These are phyloP conservation scores for Mollisia scopiformis DNA, from an alignment of 2,329 filamentous ascomycete species.

Conservation along the genomic window DNA sequence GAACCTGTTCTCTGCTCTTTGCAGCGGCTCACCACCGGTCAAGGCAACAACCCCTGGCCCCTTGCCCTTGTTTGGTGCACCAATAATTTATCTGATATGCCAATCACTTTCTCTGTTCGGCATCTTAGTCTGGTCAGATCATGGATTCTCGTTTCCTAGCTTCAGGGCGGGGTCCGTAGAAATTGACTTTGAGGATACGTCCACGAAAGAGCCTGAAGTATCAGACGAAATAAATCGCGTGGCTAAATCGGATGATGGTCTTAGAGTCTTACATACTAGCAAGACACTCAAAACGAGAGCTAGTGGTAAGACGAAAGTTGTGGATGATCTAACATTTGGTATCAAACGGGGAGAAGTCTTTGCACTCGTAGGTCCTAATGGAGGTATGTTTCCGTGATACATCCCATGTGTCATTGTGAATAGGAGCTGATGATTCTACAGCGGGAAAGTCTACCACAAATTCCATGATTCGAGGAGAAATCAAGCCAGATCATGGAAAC, in stretches of 20 bases:
- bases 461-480: slow-evolving; percentile 13
- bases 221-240: slow-evolving; percentile 65
- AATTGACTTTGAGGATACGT: slow-evolving; percentile 2
- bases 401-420: background rate
- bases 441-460: slow-evolving; percentile 18
- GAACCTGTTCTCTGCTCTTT: slow-evolving; percentile 80
- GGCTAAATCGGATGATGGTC: slow-evolving; percentile 47
- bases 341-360: slow-evolving; percentile 80
- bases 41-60: slow-evolving; percentile 63
- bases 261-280: slow-evolving; percentile 74
- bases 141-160: slow-evolving; percentile 63
- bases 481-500: slow-evolving; percentile 5
- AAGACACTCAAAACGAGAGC: slow-evolving; percentile 62
- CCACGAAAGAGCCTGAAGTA: slow-evolving; percentile 51
- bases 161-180: slow-evolving; percentile 40
- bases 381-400: slow-evolving; percentile 45
- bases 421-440: background rate
- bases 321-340: slow-evolving; percentile 82
- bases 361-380: slow-evolving; percentile 84
- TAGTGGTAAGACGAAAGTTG: slow-evolving; percentile 66
- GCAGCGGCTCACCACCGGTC: slow-evolving; percentile 59
- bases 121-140: slow-evolving; percentile 76
- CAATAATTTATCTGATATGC: slow-evolving; percentile 77
- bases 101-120: slow-evolving; percentile 74
- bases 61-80: slow-evolving; percentile 75